These are phyloP conservation scores for Ogataea paradorogensis DNA, from an alignment of 805 yeast genomes.

Conservation along the genomic window DNA sequence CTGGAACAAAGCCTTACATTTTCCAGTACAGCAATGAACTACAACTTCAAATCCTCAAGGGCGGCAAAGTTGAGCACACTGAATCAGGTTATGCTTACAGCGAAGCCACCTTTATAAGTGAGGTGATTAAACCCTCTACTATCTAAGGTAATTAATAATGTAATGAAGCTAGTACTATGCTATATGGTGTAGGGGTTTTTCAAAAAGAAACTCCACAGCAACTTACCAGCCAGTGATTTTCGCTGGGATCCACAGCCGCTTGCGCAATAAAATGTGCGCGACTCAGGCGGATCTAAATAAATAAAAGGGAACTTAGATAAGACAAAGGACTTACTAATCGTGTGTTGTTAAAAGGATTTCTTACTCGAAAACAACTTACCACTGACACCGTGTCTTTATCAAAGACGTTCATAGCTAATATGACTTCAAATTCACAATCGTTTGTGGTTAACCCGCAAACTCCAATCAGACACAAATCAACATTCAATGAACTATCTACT, in stretches of 20 bases:
- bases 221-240: conserved; percentile 2
- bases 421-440: conserved; percentile 15
- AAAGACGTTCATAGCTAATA: background rate
- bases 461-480: conserved; percentile 13
- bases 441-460: conserved; percentile 17
- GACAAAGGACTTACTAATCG: background rate
- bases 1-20: conserved; percentile 95
- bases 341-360: too few species aligned
- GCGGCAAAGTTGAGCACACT: conserved; percentile 38
- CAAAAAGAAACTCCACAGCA: conserved; percentile 4
- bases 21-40: conserved; percentile 82
- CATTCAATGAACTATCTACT: conserved; percentile 19
- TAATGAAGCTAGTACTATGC: conserved; percentile 6
- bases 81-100: conserved; percentile 69
- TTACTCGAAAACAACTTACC: background rate
- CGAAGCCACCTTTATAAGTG: conserved; percentile 77
- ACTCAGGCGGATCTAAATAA: conserved; percentile 5
- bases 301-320: conserved; percentile 6
- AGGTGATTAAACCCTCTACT: conserved; percentile 10
- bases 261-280: conserved; percentile 3
- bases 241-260: background rate
- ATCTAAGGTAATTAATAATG: conserved; percentile 4
- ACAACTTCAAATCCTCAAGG: conserved; percentile 33
- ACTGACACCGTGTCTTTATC: background rate
- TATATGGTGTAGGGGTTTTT: conserved; percentile 1